Conservation (phyloP, 257 asterid species). For the Scutellaria galericulata region DNA sequence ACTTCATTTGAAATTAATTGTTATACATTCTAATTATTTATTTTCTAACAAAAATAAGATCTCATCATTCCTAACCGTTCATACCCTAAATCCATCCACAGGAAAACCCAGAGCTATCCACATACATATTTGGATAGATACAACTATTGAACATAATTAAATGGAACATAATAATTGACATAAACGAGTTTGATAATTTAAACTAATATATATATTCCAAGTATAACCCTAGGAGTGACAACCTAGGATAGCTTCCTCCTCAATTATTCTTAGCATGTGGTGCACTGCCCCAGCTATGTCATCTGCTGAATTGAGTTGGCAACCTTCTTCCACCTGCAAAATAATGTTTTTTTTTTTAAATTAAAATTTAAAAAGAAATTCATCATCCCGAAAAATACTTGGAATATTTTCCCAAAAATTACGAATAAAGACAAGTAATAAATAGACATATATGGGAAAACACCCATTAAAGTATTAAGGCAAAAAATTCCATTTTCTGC, state of each 20-base stretch:
- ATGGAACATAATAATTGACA: constrained; percentile 15
- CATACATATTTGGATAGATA: constrained; percentile 7
- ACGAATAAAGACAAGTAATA: constrained; percentile 32
- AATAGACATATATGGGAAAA: constrained; percentile 30
- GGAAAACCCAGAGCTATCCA: constrained; percentile 22
- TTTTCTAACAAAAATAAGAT: constrained; percentile 24
- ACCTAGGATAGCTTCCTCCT: constrained; percentile 75
- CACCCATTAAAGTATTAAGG: constrained; percentile 26
- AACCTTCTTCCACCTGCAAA: constrained; percentile 93
- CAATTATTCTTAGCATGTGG: constrained; percentile 92
- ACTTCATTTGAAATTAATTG: constrained; percentile 9
- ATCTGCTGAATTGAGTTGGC: constrained; percentile 88
- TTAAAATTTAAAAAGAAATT: background rate
- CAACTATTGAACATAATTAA: constrained; percentile 16
- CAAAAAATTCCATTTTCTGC: constrained; percentile 34
- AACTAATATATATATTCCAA: constrained; percentile 31
- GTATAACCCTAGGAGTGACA: constrained; percentile 55
- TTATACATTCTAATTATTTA: constrained; percentile 6
- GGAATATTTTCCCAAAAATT: constrained; percentile 27
- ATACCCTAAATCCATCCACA: constrained; percentile 32
- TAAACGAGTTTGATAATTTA: constrained; percentile 32
- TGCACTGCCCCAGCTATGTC: constrained; percentile 89
- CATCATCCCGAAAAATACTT: constrained; percentile 22
- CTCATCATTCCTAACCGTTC: constrained; percentile 22
- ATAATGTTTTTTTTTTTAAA: too few relatives aligned